Conservation (phyloP, 306 rosid species). For the Adenanthera pavonina region DNA sequence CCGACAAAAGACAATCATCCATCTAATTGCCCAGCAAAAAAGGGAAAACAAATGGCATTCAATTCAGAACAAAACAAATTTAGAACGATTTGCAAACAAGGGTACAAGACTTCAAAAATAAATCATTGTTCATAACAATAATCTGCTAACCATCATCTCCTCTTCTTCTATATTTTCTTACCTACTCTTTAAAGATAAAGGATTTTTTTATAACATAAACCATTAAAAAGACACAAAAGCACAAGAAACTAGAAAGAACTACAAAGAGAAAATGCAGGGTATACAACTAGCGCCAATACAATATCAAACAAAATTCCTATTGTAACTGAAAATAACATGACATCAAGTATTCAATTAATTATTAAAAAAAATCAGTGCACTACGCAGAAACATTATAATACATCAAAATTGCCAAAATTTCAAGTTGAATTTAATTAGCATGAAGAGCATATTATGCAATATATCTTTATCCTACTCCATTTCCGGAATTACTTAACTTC, state of each 20-base stretch:
- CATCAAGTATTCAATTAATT: not conserved
- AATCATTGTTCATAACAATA: not conserved
- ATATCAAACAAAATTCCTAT: conserved; percentile 12
- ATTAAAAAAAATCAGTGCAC: conserved; percentile 3
- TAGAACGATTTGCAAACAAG: not conserved
- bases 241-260: conserved; percentile 8
- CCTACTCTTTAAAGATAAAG: conserved; percentile 7
- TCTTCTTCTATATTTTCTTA: not conserved
- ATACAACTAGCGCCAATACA: not conserved
- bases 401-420: not conserved
- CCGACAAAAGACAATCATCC: conserved; percentile 21
- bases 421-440: conserved; percentile 31
- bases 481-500: not conserved
- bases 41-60: not conserved
- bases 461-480: not conserved
- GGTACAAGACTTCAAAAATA: not conserved
- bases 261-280: conserved; percentile 14
- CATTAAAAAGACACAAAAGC: not conserved
- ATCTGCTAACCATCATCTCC: conserved; percentile 1
- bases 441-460: conserved; percentile 7
- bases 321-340: conserved; percentile 2
- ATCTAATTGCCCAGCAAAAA: conserved; percentile 28
- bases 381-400: not conserved
- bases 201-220: not conserved
- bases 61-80: conserved; percentile 24